phyloP scores from a whole-genome alignment of 2,329 filamentous ascomycete species.

The Fusarium sp. region DNA sequence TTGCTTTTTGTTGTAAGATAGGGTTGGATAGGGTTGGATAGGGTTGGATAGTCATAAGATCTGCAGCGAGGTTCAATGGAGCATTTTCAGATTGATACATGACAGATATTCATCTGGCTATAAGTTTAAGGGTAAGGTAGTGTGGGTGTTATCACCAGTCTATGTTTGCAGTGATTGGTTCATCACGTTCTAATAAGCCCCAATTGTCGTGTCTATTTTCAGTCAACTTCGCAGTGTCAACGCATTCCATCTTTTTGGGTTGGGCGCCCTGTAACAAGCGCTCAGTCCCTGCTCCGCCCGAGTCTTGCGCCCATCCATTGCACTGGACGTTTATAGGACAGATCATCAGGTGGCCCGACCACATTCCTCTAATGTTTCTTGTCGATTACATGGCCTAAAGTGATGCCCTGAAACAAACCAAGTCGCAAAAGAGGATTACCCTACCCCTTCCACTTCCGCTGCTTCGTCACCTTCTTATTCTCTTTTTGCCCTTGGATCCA shows the following conservation, averaged over 20 bases:
- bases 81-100: not conserved
- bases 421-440: conserved; percentile 35
- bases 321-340: conserved; percentile 28
- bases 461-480: conserved; percentile 23
- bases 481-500: conserved; percentile 36
- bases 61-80: conserved; percentile 7
- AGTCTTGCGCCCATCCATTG: conserved; percentile 42
- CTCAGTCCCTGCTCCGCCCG: conserved; percentile 43
- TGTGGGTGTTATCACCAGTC: not conserved
- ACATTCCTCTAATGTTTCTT: conserved; percentile 34
- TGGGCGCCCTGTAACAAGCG: conserved; percentile 39
- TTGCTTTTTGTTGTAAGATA: conserved; percentile 2
- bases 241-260: not conserved
- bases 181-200: not conserved
- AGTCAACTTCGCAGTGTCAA: not conserved
- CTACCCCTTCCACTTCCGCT: conserved; percentile 31
- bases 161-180: conserved; percentile 10
- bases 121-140: not conserved
- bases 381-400: conserved; percentile 18
- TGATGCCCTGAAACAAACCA: conserved; percentile 45
- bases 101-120: not conserved
- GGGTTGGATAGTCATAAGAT: conserved; percentile 1
- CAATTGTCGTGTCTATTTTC: conserved; percentile 21
- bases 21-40: not conserved
- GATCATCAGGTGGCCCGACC: conserved; percentile 42